Conservation (phyloP, 306 rosid genomes). For the Hippophae gyantsensis region DNA sequence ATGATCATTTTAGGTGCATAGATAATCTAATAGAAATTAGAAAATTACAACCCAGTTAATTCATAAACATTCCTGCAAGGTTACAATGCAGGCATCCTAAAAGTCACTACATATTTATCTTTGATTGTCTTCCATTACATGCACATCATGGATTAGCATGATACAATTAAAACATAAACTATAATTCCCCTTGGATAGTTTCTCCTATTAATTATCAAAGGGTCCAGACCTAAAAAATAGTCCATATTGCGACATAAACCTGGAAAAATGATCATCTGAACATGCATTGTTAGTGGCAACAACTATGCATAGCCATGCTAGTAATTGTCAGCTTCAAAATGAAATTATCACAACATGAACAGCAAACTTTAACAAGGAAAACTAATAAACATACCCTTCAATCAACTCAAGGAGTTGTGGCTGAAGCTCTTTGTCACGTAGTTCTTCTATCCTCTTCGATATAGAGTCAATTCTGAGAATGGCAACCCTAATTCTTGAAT, state of each 20-base stretch:
- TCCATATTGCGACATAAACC: background rate
- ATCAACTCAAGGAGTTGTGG: slow-evolving; percentile 96
- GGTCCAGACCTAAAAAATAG: background rate
- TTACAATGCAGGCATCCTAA: no score
- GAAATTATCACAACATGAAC: background rate
- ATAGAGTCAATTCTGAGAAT: slow-evolving; percentile 82
- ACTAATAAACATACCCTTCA: slow-evolving; percentile 50
- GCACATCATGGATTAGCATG: background rate
- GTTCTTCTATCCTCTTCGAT: slow-evolving; percentile 81
- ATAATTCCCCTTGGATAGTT: background rate
- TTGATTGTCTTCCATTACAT: background rate
- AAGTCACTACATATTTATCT: background rate
- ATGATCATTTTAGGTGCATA: background rate
- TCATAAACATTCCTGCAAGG: no score
- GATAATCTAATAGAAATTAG: background rate
- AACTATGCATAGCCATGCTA: background rate
- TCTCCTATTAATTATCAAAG: no score
- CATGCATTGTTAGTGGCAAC: background rate
- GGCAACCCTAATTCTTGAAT: slow-evolving; percentile 79
- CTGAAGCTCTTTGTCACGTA: slow-evolving; percentile 91
- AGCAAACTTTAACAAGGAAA: slow-evolving; percentile 4
- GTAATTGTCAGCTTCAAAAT: background rate
- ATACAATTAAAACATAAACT: no score
- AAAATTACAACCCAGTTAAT: no score
- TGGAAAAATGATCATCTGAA: background rate